phyloP scores from a whole-genome alignment of 352 stramenopile species.

The Globisporangium emineosum region DNA sequence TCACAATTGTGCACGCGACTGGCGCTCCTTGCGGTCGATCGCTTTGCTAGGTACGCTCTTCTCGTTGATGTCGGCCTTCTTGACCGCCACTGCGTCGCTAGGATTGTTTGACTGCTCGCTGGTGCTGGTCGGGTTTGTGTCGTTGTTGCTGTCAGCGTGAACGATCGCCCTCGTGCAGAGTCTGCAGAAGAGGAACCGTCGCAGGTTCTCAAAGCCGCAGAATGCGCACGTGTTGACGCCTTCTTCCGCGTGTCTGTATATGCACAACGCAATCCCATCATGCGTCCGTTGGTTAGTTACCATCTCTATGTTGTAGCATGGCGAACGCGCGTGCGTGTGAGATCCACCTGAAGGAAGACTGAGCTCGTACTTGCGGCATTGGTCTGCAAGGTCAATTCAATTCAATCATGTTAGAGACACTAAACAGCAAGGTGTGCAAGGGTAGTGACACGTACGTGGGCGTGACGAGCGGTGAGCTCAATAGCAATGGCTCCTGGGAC shows the following conservation, averaged over 20 bases:
- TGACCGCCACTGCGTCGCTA: background rate
- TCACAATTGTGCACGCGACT: background rate
- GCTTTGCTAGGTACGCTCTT: background rate
- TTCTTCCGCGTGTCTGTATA: slow-evolving; percentile 1
- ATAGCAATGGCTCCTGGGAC: background rate
- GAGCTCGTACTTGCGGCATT: background rate
- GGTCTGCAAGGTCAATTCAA: background rate
- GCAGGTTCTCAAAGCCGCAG: slow-evolving; percentile 11
- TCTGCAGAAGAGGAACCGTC: slow-evolving; percentile 3
- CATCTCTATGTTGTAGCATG: too few relatives aligned
- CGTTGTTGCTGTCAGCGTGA: background rate
- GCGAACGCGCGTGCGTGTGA: background rate
- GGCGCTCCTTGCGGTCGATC: background rate
- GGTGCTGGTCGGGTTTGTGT: background rate
- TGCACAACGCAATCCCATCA: background rate
- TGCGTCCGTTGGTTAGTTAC: too few relatives aligned
- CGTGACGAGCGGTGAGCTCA: background rate
- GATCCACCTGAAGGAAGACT: background rate
- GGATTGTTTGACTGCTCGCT: background rate
- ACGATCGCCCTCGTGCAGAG: background rate
- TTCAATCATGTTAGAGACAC: background rate
- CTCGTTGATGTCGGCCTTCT: background rate
- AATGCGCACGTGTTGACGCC: slow-evolving; percentile 1
- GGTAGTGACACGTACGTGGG: background rate
- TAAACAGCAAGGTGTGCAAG: background rate